A percentile compares a stretch with the other conserved stretches of the same genome.
Evolutionary conservation across 2,329 filamentous ascomycete genomes (phyloP).

Genomic region (Fonsecaea multimorphosa): DNA sequence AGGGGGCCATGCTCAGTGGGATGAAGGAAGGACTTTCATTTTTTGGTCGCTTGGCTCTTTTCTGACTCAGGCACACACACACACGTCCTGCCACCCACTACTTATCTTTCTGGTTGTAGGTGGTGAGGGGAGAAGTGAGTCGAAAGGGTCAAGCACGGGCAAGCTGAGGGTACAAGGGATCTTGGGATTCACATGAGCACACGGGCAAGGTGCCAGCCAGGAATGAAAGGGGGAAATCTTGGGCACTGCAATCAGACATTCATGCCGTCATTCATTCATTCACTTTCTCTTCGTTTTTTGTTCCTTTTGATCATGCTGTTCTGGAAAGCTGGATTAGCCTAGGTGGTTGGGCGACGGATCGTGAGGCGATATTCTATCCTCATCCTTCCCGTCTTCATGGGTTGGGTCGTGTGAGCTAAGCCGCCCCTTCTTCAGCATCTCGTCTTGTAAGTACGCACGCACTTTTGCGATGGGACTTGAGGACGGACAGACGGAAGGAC

Average conservation of each 20-base stretch:
- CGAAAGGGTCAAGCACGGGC: no score
- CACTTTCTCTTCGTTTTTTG: neutral
- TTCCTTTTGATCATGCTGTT: neutral
- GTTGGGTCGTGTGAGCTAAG: no score
- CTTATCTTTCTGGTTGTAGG: neutral
- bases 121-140: neutral
- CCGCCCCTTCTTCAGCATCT: no score
- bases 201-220: neutral
- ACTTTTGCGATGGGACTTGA: no score
- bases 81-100: neutral
- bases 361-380: no score
- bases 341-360: no score
- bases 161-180: no score
- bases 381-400: no score
- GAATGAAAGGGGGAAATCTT: neutral
- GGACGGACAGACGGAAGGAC: no score
- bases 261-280: slow-evolving; percentile 4
- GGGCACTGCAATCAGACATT: slow-evolving; percentile 17
- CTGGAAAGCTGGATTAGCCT: no score
- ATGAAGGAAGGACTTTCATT: neutral
- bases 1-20: neutral
- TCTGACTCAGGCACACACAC: neutral
- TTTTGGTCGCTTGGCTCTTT: neutral
- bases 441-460: no score
- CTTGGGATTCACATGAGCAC: no score